phyloP scores from a whole-genome alignment of 2,329 filamentous ascomycete species.

The Zymoseptoria brevis region DNA sequence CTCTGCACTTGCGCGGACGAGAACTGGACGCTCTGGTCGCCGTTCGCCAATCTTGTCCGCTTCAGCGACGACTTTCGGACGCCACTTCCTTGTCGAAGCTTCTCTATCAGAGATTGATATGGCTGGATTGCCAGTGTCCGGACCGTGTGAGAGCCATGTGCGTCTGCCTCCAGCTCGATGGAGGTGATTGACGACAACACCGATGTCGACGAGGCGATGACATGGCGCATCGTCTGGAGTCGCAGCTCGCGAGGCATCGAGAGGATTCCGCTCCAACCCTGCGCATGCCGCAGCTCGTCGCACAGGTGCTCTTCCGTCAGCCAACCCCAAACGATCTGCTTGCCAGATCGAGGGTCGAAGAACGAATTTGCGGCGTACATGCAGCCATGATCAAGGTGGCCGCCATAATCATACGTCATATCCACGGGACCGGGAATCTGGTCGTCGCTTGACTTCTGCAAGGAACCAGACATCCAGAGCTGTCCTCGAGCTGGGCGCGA shows the following conservation, averaged over 20 bases:
- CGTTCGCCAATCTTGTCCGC: not conserved
- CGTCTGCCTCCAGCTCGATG: slow-evolving; percentile 27
- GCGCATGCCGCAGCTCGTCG: slow-evolving; percentile 34
- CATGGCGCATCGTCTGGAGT: slow-evolving; percentile 33
- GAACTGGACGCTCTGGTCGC: slow-evolving; percentile 5
- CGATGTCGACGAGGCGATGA: slow-evolving; percentile 33
- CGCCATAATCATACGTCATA: slow-evolving; percentile 35
- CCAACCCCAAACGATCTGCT: slow-evolving; percentile 43
- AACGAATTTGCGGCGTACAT: slow-evolving; percentile 46
- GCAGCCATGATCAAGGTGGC: slow-evolving; percentile 43
- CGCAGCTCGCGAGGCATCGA: slow-evolving; percentile 40
- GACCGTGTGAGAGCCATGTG: slow-evolving; percentile 31
- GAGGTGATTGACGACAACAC: slow-evolving; percentile 36
- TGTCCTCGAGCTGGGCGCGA: slow-evolving; percentile 27
- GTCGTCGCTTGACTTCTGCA: slow-evolving; percentile 9
- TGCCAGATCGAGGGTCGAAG: slow-evolving; percentile 36
- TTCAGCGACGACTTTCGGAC: slow-evolving; percentile 7
- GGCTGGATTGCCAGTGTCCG: slow-evolving; percentile 35
- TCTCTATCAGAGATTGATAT: slow-evolving; percentile 10
- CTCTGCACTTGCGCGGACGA: slow-evolving; percentile 7
- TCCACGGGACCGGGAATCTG: slow-evolving; percentile 6
- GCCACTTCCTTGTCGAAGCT: slow-evolving; percentile 21
- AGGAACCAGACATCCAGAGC: slow-evolving; percentile 40
- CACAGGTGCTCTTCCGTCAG: slow-evolving; percentile 45
- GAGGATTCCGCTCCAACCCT: slow-evolving; percentile 45